These are phyloP conservation scores for Pseudogymnoascus pannorum DNA, from an alignment of 2,329 filamentous ascomycete species.

Conservation along the genomic window DNA sequence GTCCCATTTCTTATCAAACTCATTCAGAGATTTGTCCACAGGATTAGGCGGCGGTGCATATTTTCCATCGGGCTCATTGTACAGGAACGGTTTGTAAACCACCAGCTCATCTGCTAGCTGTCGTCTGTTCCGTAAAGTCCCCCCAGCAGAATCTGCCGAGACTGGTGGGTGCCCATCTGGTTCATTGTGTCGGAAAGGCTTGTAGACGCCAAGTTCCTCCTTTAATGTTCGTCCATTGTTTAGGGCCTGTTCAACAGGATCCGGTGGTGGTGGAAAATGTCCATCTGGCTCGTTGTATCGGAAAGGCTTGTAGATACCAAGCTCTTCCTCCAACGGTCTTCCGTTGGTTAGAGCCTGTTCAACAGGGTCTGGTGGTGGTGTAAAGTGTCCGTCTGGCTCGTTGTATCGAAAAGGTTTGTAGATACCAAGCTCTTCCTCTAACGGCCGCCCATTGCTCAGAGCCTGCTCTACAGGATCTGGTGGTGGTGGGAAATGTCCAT, in stretches of 20 bases:
- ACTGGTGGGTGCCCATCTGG: slow-evolving; percentile 19
- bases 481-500: slow-evolving; percentile 29
- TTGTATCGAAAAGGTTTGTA: slow-evolving; percentile 11
- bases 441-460: slow-evolving; percentile 22
- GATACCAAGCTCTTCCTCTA: slow-evolving; percentile 6
- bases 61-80: slow-evolving; percentile 37
- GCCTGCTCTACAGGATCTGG: slow-evolving; percentile 27
- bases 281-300: slow-evolving; percentile 35
- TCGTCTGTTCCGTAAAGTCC: slow-evolving; percentile 25
- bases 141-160: slow-evolving; percentile 27
- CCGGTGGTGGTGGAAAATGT: slow-evolving; percentile 20
- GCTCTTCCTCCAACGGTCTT: not conserved
- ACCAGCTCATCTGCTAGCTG: slow-evolving; percentile 10
- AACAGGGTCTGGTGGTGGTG: slow-evolving; percentile 22
- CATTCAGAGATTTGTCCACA: slow-evolving; percentile 31
- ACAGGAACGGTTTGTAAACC: slow-evolving; percentile 32
- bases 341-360: slow-evolving; percentile 29
- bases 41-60: slow-evolving; percentile 21
- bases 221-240: slow-evolving; percentile 20
- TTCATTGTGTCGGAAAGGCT: slow-evolving; percentile 21
- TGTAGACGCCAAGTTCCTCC: slow-evolving; percentile 12
- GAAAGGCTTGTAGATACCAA: slow-evolving; percentile 31
- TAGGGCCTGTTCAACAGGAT: not conserved
- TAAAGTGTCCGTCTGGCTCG: slow-evolving; percentile 33
- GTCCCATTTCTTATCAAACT: slow-evolving; percentile 31